Percentiles rank a stretch among this genome's conserved stretches.
phyloP scores from a whole-genome alignment of 129 eudicot genomes.

The Daucus carota region DH1_v3.0 NC_030388.2:24390501-24391000 shows the following conservation, averaged over 20 bases:
- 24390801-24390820: not conserved
- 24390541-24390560: not conserved
- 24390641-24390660: not conserved
- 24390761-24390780: not conserved
- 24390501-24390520: not conserved
- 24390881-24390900: constrained; percentile 68
- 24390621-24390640: not conserved
- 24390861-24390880: constrained; percentile 82
- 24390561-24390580: not conserved
- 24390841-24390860: constrained; percentile 35
- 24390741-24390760: not conserved
- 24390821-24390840: constrained; percentile 64
- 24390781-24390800: not conserved
- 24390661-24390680: not conserved
- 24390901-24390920: constrained; percentile 54
- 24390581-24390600: not conserved
- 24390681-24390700: not conserved
- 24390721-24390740: not conserved
- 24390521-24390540: not conserved
- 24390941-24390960: constrained; percentile 60
- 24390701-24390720: not conserved
- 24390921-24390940: constrained; percentile 76
- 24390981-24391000: constrained; percentile 1
- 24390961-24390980: constrained; percentile 3
- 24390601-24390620: not conserved